These are phyloP conservation scores for Globisporangium parvum DNA, from an alignment of 352 stramenopile genomes.

Conservation along the genomic window DNA sequence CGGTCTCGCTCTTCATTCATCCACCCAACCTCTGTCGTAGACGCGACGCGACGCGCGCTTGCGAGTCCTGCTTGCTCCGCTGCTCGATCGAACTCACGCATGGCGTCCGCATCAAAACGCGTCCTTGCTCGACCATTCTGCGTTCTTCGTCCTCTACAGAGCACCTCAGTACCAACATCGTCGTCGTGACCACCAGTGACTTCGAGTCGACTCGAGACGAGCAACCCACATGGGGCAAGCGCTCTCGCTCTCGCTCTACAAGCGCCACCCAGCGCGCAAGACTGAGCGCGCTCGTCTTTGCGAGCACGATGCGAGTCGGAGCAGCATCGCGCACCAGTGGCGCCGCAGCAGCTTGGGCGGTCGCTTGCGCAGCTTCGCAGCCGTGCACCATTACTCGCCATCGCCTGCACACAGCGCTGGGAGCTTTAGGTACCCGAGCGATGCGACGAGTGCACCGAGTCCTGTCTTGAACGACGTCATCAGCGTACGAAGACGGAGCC, in stretches of 20 bases:
- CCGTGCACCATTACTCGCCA: constrained; percentile 4
- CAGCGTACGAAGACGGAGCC: neutral
- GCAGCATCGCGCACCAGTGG: constrained; percentile 1
- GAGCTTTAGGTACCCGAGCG: neutral
- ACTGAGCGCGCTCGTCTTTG: neutral
- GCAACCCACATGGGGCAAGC: constrained; percentile 5
- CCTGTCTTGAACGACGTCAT: constrained; percentile 11
- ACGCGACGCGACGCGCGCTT: too few relatives aligned
- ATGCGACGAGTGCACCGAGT: constrained; percentile 1
- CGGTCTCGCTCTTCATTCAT: too few relatives aligned
- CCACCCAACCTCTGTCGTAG: too few relatives aligned
- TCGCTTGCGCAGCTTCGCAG: constrained; percentile 6
- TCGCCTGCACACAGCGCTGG: neutral
- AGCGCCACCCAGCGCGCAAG: constrained; percentile 2
- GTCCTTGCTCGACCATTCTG: neutral
- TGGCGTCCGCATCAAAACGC: too few relatives aligned
- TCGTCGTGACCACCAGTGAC: too few relatives aligned
- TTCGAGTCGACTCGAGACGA: too few relatives aligned
- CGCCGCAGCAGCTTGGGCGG: constrained; percentile 10
- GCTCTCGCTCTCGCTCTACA: constrained; percentile 1
- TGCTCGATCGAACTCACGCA: too few relatives aligned
- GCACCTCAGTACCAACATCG: neutral
- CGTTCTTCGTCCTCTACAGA: neutral
- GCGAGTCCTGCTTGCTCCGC: too few relatives aligned
- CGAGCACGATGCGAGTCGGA: constrained; percentile 1